These are phyloP conservation scores for Pythium volutum DNA, from an alignment of 352 stramenopile genomes.

Conservation along the genomic window DNA sequence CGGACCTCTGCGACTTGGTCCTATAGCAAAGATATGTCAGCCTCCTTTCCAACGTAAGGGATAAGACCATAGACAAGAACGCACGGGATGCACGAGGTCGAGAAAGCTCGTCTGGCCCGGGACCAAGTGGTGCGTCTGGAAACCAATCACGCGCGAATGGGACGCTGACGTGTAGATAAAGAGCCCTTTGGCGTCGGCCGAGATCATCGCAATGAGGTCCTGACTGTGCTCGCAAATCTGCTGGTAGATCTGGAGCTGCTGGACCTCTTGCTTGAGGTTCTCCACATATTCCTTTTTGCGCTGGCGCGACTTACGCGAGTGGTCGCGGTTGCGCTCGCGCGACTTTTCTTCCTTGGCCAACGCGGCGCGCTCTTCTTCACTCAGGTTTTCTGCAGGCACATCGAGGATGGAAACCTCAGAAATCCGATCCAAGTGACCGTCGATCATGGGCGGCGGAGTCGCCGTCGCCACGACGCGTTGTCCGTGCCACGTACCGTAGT, in stretches of 20 bases:
- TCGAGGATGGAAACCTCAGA: constrained; percentile 6
- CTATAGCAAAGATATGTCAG: constrained; percentile 14
- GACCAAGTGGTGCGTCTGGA: constrained; percentile 74
- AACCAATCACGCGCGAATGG: constrained; percentile 72
- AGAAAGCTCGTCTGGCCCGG: constrained; percentile 76
- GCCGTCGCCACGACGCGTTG: neutral
- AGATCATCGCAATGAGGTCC: constrained; percentile 77
- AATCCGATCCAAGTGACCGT: constrained; percentile 12
- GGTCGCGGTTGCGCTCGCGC: constrained; percentile 92
- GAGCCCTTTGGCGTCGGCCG: constrained; percentile 49
- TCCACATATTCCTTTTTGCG: constrained; percentile 96
- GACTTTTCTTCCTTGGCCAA: constrained; percentile 83
- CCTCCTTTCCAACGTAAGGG: neutral
- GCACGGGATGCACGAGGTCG: constrained; percentile 79
- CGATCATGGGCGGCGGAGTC: constrained; percentile 1
- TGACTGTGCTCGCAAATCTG: constrained; percentile 81
- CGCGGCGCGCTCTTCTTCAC: constrained; percentile 75
- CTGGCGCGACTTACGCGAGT: constrained; percentile 93
- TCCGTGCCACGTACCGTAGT: constrained; percentile 37
- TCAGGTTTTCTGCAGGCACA: constrained; percentile 57
- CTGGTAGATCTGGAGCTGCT: constrained; percentile 83
- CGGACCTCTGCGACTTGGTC: constrained; percentile 63
- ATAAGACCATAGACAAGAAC: constrained; percentile 6
- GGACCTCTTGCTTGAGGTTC: constrained; percentile 88
- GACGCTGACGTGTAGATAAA: constrained; percentile 69